Percentiles rank a stretch among this genome's conserved stretches.
These are phyloP conservation scores for Ogataea glucozyma DNA, from an alignment of 805 yeast genomes.

Conservation along the genomic window DNA sequence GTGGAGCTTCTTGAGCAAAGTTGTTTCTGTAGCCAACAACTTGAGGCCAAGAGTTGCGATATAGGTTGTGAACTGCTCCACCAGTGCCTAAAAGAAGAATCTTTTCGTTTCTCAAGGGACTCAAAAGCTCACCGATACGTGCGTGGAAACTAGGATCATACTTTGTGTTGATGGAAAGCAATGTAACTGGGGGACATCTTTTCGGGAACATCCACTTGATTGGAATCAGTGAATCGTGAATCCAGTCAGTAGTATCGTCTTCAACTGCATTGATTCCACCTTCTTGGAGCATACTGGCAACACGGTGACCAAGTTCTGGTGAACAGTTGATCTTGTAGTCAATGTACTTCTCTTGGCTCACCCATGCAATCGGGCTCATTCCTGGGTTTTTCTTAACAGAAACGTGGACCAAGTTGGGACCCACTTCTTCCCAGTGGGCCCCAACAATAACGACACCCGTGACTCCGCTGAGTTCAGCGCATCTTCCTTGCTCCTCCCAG, in stretches of 20 bases:
- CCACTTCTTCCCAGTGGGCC: constrained; percentile 15
- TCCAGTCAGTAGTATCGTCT: constrained; percentile 15
- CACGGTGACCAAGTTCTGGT: constrained; percentile 10
- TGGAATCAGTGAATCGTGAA: constrained; percentile 15
- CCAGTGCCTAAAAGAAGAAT: constrained; percentile 13
- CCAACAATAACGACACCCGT: constrained; percentile 14
- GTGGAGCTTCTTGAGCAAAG: constrained; percentile 12
- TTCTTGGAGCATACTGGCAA: constrained; percentile 6
- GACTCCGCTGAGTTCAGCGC: constrained; percentile 11
- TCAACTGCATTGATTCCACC: constrained; percentile 13
- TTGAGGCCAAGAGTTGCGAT: constrained; percentile 13
- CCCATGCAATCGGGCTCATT: constrained; percentile 15
- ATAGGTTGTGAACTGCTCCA: constrained; percentile 12
- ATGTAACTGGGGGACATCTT: constrained; percentile 13
- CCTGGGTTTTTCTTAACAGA: constrained; percentile 11
- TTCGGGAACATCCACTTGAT: constrained; percentile 17
- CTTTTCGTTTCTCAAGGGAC: constrained; percentile 8
- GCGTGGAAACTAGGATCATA: constrained; percentile 15
- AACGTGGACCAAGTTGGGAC: constrained; percentile 11
- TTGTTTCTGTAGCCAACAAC: constrained; percentile 11
- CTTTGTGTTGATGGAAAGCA: constrained; percentile 11
- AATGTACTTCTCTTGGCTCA: constrained; percentile 6
- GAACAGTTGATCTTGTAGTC: constrained; percentile 13
- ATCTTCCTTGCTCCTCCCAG: constrained; percentile 16
- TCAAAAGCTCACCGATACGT: constrained; percentile 8